Evolutionary conservation across 257 asterid genomes (phyloP), one percentile per base, ranked within the genome.

Genomic region (Thymus mandschuricus): DNA sequence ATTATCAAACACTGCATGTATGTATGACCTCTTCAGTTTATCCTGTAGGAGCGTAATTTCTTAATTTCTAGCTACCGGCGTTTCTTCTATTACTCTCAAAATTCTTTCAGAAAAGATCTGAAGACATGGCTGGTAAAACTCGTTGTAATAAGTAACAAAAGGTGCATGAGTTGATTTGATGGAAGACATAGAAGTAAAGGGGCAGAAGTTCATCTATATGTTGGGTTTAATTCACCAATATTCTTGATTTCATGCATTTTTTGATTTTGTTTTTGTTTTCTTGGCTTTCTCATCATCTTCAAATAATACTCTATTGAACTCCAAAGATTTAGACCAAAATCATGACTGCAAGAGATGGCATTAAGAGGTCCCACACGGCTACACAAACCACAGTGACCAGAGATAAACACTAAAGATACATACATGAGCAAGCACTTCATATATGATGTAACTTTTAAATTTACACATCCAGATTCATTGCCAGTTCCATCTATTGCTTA

Each of bases 351-450:
- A 64, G 66, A 51, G 71, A 63, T 61, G 55, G 64, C 64, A 75
- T 75, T 56, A 62, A 60, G 70, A 61, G 33, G 52, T 70, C 64
- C 65, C 66, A 57, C 78, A 71, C 49, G 51, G 59, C 55, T 61
- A 69, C 67, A 69, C 74, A 76, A 68, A 67, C 57, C 60, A 45
- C n/a, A 3, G 46, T 50, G 64, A 50, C 66, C 76, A 69, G 67
- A 71, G 5, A 74, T 77, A 75, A 75, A 72, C 81, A 75, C 15
- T 55, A 61, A 45, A 57, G 59, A 74, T 72, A 73, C 64, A 75
- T 73, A 73, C 65, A 38, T 38, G 41, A 38, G 41, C 41, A 38
- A 38, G 41, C 41, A 38, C 1, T 38, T 38, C 41, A 38, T 38
- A 38, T 38, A 21, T 21, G 21, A 21, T 21, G 21, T 21, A 38